A percentile compares a stretch with the other conserved stretches of the same genome.
These are phyloP conservation scores for Gossypium thurberi DNA, from an alignment of 345 rosid genomes.

Conservation along the genomic window DNA sequence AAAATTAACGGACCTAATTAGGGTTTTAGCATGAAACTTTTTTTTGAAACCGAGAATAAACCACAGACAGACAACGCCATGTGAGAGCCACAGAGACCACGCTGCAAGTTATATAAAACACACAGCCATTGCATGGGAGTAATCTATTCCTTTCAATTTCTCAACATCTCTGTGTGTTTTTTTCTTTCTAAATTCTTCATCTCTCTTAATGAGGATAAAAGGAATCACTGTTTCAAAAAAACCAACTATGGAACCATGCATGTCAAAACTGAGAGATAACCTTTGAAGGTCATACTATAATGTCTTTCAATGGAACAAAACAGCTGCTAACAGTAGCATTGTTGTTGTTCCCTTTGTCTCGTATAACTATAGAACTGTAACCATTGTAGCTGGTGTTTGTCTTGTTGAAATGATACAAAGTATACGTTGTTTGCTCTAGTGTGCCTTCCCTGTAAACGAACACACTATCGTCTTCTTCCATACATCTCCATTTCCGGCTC, in stretches of 20 bases:
- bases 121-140: too few relatives aligned
- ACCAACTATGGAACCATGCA: not conserved
- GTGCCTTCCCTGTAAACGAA: slow-evolving; percentile 51
- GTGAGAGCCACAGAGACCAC: too few relatives aligned
- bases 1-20: too few relatives aligned
- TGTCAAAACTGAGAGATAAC: not conserved
- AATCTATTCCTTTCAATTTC: too few relatives aligned
- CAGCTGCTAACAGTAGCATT: not conserved
- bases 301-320: slow-evolving; percentile 30
- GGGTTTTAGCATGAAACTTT: too few relatives aligned
- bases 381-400: not conserved
- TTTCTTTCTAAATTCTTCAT: too few relatives aligned
- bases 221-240: not conserved
- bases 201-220: not conserved
- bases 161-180: too few relatives aligned
- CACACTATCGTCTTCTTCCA: slow-evolving; percentile 34
- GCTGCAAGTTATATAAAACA: too few relatives aligned
- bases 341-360: slow-evolving; percentile 13
- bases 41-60: too few relatives aligned
- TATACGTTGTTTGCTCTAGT: slow-evolving; percentile 22
- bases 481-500: slow-evolving; percentile 32
- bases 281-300: slow-evolving; percentile 3
- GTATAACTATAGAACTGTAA: not conserved
- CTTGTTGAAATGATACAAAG: slow-evolving; percentile 17
- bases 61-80: too few relatives aligned